Percentiles rank a stretch among this genome's conserved stretches.
These are phyloP conservation scores for Solanum rostratum DNA, from an alignment of 257 asterid genomes.

Conservation along the genomic window DNA sequence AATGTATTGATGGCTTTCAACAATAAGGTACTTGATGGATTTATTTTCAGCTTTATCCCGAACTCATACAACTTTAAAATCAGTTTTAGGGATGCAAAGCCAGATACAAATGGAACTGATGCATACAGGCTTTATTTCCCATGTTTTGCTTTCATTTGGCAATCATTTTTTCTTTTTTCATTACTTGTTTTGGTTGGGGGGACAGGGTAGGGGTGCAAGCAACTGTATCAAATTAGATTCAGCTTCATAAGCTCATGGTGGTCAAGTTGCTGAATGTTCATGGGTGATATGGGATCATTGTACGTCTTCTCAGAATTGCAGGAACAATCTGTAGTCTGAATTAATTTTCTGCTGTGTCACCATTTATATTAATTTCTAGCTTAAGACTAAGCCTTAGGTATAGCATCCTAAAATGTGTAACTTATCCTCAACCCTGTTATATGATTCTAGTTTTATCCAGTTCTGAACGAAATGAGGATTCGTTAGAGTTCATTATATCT, in stretches of 20 bases:
- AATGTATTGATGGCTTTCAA: constrained; percentile 82
- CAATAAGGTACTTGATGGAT: constrained; percentile 47
- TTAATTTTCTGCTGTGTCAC: neutral
- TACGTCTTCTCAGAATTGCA: neutral
- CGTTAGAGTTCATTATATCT: neutral
- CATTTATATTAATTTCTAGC: neutral
- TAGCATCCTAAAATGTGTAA: neutral
- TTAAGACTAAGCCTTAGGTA: neutral
- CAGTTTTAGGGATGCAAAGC: neutral
- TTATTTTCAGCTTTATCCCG: neutral
- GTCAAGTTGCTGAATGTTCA: neutral
- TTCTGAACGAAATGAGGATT: neutral
- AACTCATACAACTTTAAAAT: neutral
- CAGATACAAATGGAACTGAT: neutral
- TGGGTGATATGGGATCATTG: neutral
- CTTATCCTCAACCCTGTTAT: neutral
- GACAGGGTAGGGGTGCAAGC: neutral
- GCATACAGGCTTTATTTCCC: neutral
- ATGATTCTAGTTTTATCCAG: neutral
- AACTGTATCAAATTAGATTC: neutral
- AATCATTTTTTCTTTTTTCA: neutral
- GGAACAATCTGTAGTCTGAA: neutral
- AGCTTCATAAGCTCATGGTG: neutral
- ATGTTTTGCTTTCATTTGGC: neutral
- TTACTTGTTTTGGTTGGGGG: neutral